Evolutionary conservation across 208 protist genomes (phyloP), one percentile per base, ranked within the genome.

Genomic region (Leishmania gerbilli): DNA sequence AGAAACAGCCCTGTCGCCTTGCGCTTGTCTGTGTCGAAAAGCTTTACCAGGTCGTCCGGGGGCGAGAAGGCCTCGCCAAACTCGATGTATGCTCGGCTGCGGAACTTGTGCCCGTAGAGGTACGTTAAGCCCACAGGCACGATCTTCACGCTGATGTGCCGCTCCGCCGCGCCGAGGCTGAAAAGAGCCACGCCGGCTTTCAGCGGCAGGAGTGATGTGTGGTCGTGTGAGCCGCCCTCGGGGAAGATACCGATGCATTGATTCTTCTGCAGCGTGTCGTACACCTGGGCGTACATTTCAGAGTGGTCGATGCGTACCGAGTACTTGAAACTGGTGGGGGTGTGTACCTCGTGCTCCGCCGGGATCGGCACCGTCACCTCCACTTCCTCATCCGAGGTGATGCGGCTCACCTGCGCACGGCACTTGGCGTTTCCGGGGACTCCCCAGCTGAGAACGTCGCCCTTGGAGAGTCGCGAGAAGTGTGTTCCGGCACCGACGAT

Each of bases 201-300:
- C 62, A 99, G 92, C n/a, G 96, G 96, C 69, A 99, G 88, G 84
- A 99, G 90, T 51, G 93, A 93, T 5, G 97, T 97, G 71, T 95
- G 88, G 79, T 99, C 98, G 84, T 99, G 98, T 31, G 96, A 99
- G 62, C 98, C 98, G 74, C 98, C 98, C 84, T 99, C 97, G 13
- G 98, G 98, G 86, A 99, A 99, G 79, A 99, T 99, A 74, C 96
- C 97, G 75, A 99, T 96, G 88, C 93, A 95, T 60, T 95, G 89
- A 69, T 91, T 89, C 17, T 90, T 90, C 64, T 91, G 85, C 51
- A 98, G 83, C 0, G 93, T 97, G 64, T 96, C 88, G 84, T 98
- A 98, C 55, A 98, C 94, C 74, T 92, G 83, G 13, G 95, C 89
- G 77, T 97, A 99, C 89, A 99, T 97, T 58, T 90, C 87, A 5